Evolutionary conservation across 2,329 filamentous ascomycete species (phyloP).

Genomic region (Zymoseptoria crescenta): DNA sequence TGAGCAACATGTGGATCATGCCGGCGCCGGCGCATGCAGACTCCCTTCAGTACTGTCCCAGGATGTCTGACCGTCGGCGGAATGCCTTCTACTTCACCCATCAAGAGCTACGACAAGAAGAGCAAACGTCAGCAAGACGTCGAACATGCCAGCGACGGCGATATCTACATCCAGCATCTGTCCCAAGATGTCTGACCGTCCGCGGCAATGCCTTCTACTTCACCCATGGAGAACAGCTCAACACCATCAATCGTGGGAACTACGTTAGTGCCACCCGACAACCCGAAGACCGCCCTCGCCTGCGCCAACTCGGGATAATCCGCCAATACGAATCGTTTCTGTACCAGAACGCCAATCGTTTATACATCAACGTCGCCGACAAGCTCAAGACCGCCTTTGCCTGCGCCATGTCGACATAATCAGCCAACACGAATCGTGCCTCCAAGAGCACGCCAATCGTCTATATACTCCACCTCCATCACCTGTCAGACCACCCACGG

Average conservation of each 20-base stretch:
- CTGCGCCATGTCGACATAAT: neutral
- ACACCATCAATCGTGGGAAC: neutral
- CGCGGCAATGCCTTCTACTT: neutral
- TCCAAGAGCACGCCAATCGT: neutral
- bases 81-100: too few relatives aligned
- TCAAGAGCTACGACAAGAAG: too few relatives aligned
- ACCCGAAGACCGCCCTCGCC: neutral
- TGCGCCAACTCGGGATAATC: neutral
- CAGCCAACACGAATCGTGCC: neutral
- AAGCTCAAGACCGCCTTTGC: neutral
- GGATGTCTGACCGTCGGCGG: too few relatives aligned
- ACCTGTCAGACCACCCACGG: neutral
- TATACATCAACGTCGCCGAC: neutral
- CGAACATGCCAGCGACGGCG: neutral
- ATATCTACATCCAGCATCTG: neutral
- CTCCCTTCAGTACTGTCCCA: too few relatives aligned
- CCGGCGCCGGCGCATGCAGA: too few relatives aligned
- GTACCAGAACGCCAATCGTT: neutral
- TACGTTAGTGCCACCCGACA: neutral
- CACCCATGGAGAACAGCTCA: neutral
- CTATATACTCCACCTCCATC: neutral
- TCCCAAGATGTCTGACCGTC: neutral
- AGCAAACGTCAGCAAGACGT: too few relatives aligned
- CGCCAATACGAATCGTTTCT: neutral
- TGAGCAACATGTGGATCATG: too few relatives aligned